A percentile compares a stretch with the other conserved stretches of the same genome.
Evolutionary conservation across 2,329 filamentous ascomycete species (phyloP).

Genomic region (Aspergillus floridensis): DNA sequence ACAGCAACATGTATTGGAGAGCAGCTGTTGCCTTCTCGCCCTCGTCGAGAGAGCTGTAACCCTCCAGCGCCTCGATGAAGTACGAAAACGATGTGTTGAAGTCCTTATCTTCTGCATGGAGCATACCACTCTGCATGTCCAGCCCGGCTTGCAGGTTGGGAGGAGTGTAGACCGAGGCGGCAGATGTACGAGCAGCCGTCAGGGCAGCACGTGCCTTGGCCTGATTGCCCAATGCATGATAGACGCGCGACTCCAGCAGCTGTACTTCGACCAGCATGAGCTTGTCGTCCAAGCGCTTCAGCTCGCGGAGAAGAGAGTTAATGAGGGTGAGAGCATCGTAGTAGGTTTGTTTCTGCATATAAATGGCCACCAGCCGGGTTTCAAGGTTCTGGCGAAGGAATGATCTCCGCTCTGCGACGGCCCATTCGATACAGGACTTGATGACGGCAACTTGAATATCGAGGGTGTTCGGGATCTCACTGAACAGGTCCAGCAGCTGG

Average conservation of each 20-base stretch:
- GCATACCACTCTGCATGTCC: conserved; percentile 99
- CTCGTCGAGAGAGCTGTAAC: conserved; percentile 92
- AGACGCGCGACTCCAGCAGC: conserved; percentile 92
- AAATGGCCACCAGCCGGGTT: conserved; percentile 85
- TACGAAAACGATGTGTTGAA: conserved; percentile 99
- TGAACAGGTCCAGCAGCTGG: conserved; percentile 93
- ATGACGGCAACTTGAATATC: conserved; percentile 94
- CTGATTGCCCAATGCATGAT: conserved; percentile 95
- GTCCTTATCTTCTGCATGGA: conserved; percentile 97
- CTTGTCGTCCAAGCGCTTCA: conserved; percentile 98
- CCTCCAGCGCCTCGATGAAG: conserved; percentile 98
- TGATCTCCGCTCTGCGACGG: conserved; percentile 85
- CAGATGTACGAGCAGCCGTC: conserved; percentile 89
- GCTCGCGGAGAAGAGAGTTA: conserved; percentile 91
- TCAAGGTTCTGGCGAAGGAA: conserved; percentile 98
- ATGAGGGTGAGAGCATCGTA: conserved; percentile 96
- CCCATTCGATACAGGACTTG: conserved; percentile 99
- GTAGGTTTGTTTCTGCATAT: conserved; percentile 97
- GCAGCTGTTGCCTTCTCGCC: conserved; percentile 87
- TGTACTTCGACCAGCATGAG: conserved; percentile 97
- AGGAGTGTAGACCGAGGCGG: conserved; percentile 95
- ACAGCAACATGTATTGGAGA: conserved; percentile 98
- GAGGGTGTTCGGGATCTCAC: conserved; percentile 87
- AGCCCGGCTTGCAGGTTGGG: conserved; percentile 91
- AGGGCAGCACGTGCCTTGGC: conserved; percentile 92